Percentiles rank a stretch among this genome's conserved stretches.
These are phyloP conservation scores for Sphaerobolus stellatus DNA, from an alignment of 1,284 basidiomycete genomes.

Conservation along the genomic window DNA sequence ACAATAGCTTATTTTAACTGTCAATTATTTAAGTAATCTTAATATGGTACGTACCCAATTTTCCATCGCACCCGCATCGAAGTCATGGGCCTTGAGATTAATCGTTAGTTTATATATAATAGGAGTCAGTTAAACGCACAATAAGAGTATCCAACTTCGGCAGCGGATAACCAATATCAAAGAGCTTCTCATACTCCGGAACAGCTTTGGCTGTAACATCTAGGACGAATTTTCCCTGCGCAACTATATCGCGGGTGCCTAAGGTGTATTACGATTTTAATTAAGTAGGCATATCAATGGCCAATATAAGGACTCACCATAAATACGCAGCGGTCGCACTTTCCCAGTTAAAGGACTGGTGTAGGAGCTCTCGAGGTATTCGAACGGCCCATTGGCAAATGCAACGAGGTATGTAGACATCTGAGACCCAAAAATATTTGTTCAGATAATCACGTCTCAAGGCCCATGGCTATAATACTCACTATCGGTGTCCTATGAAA, in stretches of 20 bases:
- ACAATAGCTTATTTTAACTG: neutral
- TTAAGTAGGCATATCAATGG: neutral
- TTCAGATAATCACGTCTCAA: neutral
- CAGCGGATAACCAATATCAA: conserved; percentile 88
- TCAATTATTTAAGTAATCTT: neutral
- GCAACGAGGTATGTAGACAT: conserved; percentile 94
- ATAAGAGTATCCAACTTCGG: conserved; percentile 77
- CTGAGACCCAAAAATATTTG: conserved; percentile 17
- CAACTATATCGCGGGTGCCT: conserved; percentile 85
- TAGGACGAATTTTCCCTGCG: conserved; percentile 80
- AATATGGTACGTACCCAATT: conserved; percentile 61
- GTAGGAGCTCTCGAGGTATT: conserved; percentile 74
- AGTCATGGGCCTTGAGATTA: conserved; percentile 65
- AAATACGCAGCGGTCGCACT: conserved; percentile 82
- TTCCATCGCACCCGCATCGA: conserved; percentile 94
- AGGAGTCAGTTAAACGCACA: neutral
- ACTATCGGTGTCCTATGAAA: conserved; percentile 73
- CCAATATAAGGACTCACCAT: conserved; percentile 46
- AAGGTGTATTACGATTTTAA: conserved; percentile 8
- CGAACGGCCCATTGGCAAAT: conserved; percentile 80
- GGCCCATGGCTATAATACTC: conserved; percentile 15
- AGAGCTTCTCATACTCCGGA: conserved; percentile 92
- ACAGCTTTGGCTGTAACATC: conserved; percentile 87
- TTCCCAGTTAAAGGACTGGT: conserved; percentile 81
- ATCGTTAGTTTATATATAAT: neutral